phyloP scores from a whole-genome alignment of 83 land plant species.

The Picea engelmannii region DNA sequence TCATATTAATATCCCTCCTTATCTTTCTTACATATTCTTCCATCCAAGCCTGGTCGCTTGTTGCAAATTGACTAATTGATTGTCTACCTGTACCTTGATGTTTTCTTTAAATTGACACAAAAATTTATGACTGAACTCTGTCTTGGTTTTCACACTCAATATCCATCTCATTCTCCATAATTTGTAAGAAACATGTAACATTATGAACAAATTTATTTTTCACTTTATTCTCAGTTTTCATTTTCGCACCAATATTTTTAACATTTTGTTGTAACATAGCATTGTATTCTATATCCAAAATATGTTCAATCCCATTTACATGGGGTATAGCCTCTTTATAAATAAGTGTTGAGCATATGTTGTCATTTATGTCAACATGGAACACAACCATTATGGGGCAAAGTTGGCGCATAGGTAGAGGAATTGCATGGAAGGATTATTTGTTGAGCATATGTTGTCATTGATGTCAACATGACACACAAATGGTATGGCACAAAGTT shows the following conservation, averaged over 20 bases:
- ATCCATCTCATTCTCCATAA: conserved; percentile 6
- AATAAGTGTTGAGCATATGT: conserved; percentile 13
- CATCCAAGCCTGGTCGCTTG: conserved; percentile 21
- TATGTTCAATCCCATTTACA: conserved; percentile 6
- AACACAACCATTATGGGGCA: too few relatives aligned
- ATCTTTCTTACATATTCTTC: conserved; percentile 38
- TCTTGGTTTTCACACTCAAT: too few relatives aligned
- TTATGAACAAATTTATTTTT: conserved; percentile 13
- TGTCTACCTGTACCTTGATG: conserved; percentile 5
- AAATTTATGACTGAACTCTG: conserved; percentile 16
- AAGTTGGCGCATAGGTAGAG: too few relatives aligned
- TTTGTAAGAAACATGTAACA: background rate
- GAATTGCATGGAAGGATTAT: too few relatives aligned
- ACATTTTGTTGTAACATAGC: background rate
- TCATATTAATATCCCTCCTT: conserved; percentile 32
- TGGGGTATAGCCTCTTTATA: conserved; percentile 16
- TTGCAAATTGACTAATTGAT: background rate
- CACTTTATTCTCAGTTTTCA: conserved; percentile 3
- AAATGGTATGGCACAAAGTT: too few relatives aligned
- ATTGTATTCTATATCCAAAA: background rate
- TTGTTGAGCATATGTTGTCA: too few relatives aligned
- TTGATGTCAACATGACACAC: too few relatives aligned
- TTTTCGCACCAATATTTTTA: background rate
- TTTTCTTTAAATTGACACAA: conserved; percentile 47
- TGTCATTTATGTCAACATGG: too few relatives aligned